phyloP scores from a whole-genome alignment of 1,284 basidiomycete genomes.

The Ustilago loliicola region DNA sequence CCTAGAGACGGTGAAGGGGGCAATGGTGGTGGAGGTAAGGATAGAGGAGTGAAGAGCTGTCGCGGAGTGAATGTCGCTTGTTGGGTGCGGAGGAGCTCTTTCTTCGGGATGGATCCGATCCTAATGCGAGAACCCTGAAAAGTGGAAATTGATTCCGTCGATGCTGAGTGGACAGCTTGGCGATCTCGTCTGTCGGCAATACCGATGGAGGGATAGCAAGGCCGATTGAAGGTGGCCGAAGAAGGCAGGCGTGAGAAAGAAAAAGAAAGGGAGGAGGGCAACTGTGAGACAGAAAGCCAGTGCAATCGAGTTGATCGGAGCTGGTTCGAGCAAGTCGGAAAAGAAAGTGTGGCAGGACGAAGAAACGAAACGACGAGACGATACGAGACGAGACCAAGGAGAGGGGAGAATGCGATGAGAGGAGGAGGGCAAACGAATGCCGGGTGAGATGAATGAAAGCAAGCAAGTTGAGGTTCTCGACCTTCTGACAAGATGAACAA shows the following conservation, averaged over 20 bases:
- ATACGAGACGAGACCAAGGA: neutral
- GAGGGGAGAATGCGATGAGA: neutral
- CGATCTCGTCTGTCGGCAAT: too few species aligned
- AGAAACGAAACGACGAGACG: neutral
- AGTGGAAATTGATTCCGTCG: neutral
- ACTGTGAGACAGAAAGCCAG: neutral
- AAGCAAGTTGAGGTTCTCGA: constrained; percentile 2
- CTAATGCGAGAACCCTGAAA: constrained; percentile 4
- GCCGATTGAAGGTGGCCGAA: too few species aligned
- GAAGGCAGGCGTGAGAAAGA: too few species aligned
- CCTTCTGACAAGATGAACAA: neutral
- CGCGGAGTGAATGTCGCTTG: neutral
- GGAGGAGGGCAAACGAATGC: neutral
- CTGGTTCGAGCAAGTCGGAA: neutral
- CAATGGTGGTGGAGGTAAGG: neutral
- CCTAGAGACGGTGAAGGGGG: neutral
- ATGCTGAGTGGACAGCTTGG: neutral
- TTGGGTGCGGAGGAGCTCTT: neutral
- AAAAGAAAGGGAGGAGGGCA: neutral
- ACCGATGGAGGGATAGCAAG: neutral
- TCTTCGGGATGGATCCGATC: neutral
- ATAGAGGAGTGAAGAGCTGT: neutral
- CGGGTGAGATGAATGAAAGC: constrained; percentile 4
- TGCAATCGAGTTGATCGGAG: neutral
- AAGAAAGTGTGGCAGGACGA: neutral